These are phyloP conservation scores for Oenanthe javanica DNA, from an alignment of 140 eudicot genomes.

Conservation along the genomic window DNA sequence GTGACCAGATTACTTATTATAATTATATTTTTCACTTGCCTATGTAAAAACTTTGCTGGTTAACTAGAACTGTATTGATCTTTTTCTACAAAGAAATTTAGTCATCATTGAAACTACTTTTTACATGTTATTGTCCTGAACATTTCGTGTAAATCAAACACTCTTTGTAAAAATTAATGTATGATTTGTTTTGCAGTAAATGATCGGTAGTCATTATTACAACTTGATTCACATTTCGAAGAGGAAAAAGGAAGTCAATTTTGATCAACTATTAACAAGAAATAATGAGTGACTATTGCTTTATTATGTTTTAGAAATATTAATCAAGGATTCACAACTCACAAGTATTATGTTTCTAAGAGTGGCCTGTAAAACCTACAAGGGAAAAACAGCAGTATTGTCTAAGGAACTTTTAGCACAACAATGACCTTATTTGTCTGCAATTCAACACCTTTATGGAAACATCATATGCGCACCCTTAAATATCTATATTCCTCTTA, in stretches of 20 bases:
- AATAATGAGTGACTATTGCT: background rate
- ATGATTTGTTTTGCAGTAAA: background rate
- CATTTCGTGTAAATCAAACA: background rate
- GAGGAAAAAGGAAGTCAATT: background rate
- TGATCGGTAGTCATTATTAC: background rate
- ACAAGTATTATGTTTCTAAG: background rate
- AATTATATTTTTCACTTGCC: background rate
- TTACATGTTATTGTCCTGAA: background rate
- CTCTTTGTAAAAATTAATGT: background rate
- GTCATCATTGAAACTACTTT: background rate
- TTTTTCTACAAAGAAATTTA: background rate
- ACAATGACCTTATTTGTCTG: slow-evolving; percentile 1
- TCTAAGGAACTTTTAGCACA: background rate
- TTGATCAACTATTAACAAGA: background rate
- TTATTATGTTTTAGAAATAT: background rate
- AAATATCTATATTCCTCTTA: background rate
- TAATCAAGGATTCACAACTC: background rate
- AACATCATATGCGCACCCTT: background rate
- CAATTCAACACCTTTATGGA: background rate
- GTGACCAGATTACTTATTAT: background rate
- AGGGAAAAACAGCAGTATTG: background rate
- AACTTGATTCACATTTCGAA: background rate
- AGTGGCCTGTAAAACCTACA: background rate
- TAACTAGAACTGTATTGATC: background rate
- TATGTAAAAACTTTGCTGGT: background rate